A percentile compares a stretch with the other conserved stretches of the same genome.
These are phyloP conservation scores for Jaminaea rosea DNA, from an alignment of 1,284 basidiomycete genomes.

Conservation along the genomic window DNA sequence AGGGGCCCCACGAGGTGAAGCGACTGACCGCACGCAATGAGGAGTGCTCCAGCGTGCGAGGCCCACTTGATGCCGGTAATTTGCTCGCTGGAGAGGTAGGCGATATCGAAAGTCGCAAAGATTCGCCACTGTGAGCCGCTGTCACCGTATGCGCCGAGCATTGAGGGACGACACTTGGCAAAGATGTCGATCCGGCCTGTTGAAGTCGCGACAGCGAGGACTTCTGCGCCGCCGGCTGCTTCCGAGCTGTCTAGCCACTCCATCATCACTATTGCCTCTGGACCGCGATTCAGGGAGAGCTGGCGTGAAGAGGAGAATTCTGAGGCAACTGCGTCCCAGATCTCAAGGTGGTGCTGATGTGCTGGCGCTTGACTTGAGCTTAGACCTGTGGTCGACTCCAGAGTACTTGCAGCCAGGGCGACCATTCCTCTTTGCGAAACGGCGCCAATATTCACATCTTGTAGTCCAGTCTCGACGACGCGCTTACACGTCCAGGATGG, in stretches of 20 bases:
- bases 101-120: not conserved
- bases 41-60: not conserved
- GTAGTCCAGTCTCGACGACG: too few relatives aligned
- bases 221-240: not conserved
- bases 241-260: slow-evolving; percentile 1
- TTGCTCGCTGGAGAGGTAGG: not conserved
- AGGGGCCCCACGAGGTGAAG: not conserved
- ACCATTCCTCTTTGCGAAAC: too few relatives aligned
- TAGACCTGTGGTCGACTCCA: too few relatives aligned
- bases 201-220: not conserved
- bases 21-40: not conserved
- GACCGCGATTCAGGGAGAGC: not conserved
- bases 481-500: too few relatives aligned
- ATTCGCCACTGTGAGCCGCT: not conserved
- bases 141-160: too few relatives aligned
- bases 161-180: not conserved
- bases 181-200: not conserved
- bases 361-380: not conserved
- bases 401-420: too few relatives aligned
- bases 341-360: not conserved
- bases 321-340: not conserved
- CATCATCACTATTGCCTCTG: not conserved
- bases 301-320: not conserved
- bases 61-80: not conserved
- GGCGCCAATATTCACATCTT: too few relatives aligned